These are phyloP conservation scores for Rhizoctonia solani DNA, from an alignment of 1,284 basidiomycete genomes.

Conservation along the genomic window DNA sequence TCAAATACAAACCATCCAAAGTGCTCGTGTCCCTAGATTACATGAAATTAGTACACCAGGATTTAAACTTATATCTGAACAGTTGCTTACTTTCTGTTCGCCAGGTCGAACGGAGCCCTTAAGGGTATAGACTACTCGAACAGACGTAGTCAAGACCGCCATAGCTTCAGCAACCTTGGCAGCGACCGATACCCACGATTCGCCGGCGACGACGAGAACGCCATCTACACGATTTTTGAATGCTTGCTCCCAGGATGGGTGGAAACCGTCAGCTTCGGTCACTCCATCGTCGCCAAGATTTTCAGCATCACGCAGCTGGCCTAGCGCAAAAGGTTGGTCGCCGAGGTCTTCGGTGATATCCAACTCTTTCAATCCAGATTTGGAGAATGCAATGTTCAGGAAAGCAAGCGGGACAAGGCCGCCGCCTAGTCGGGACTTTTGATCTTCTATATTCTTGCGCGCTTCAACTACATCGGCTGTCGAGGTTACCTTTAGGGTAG, in stretches of 20 bases:
- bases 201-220: conserved; percentile 35
- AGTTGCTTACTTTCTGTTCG: conserved; percentile 22
- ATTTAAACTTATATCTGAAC: background rate
- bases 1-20: conserved; percentile 9
- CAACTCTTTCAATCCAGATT: conserved; percentile 41
- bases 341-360: conserved; percentile 47
- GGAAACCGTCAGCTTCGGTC: conserved; percentile 39
- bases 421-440: background rate
- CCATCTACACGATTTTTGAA: conserved; percentile 47
- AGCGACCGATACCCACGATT: conserved; percentile 8
- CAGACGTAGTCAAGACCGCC: background rate
- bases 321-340: conserved; percentile 45
- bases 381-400: conserved; percentile 40
- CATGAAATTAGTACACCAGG: background rate
- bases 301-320: conserved; percentile 45
- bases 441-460: background rate
- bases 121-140: conserved; percentile 33
- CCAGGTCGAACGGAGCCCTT: conserved; percentile 37
- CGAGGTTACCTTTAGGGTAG: background rate
- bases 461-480: conserved; percentile 12
- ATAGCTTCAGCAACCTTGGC: background rate
- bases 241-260: conserved; percentile 43
- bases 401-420: conserved; percentile 29
- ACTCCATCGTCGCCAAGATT: conserved; percentile 43
- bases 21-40: conserved; percentile 16